Evolutionary conservation across 2,329 filamentous ascomycete species (phyloP), one percentile per base, ranked within the genome.

Genomic region (Camillea tinctor): DNA sequence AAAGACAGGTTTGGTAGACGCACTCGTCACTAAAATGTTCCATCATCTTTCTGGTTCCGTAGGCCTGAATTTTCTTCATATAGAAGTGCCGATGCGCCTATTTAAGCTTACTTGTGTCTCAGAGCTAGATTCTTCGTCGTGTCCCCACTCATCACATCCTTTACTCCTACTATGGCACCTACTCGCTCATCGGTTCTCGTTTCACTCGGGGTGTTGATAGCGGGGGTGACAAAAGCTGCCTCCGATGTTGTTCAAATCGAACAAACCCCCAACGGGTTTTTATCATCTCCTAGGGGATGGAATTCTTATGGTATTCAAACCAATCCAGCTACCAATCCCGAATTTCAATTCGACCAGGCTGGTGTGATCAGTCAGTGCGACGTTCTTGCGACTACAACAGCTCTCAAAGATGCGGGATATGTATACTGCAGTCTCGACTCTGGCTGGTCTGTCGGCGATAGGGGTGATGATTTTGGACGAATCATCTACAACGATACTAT

Each of bases 371-470:
- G 56, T 19, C 69, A 71, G 51, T 71, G 69, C 52, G 60, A 64
- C 21, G 55, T 66, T 8, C 58, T 69, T 11, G 58, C 63, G 26
- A 51, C 57, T 8, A 64, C 19, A 4, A 52, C 61, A 20, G 54
- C 61, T 3, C 55, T 67, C n/a, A 60, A 53, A 23, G 57, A 56
- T 7, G 58, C 63, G 4, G 65, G 62, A 5, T 72, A 71, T 36
- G 62, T 64, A 51, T 63, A 67, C 48, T 72, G 71, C 57, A 69
- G 67, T 50, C 57, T 73, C 4, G 70, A 72, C 51, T 64, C 65
- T 15, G 69, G 69, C 11, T 73, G 71, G 71, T 70, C 65, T 15
- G 57, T 61, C 5, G 59, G 58, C 21, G 55, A 51, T 7, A 62
- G 62, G 17, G 63, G 63, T 13, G 71, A 73, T 52, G 66, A 70